Conservation (phyloP, 2,329 filamentous ascomycete species). For the Colletotrichum incanum region DNA sequence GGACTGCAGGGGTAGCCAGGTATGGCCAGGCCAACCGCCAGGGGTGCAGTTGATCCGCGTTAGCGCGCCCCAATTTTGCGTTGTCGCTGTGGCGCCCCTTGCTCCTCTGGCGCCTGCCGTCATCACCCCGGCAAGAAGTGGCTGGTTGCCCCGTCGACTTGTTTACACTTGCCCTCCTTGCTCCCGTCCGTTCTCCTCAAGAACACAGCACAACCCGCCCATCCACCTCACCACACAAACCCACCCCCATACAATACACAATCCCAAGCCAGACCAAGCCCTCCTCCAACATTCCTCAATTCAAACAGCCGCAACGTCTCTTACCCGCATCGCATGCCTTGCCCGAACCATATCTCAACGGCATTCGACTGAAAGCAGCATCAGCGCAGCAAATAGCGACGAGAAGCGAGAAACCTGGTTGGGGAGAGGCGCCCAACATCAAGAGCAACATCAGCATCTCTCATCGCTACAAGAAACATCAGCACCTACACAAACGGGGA, state of each 20-base stretch:
- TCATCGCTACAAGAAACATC: conserved; percentile 4
- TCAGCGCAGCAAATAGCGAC: background rate
- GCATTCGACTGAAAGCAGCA: conserved; percentile 35
- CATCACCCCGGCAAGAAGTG: conserved; percentile 44
- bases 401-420: background rate
- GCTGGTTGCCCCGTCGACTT: conserved; percentile 48
- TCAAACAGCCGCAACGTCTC: conserved; percentile 36
- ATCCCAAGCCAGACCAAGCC: conserved; percentile 26
- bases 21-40: conserved; percentile 22
- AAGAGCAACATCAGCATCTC: conserved; percentile 1
- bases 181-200: conserved; percentile 42
- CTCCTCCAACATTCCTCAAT: conserved; percentile 41
- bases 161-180: conserved; percentile 46
- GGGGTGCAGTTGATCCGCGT: conserved; percentile 37
- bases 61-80: conserved; percentile 26
- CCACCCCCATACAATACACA: conserved; percentile 41
- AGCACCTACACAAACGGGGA: conserved; percentile 32
- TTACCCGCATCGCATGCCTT: conserved; percentile 26
- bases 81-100: conserved; percentile 35
- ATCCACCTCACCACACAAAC: conserved; percentile 42
- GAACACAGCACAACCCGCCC: conserved; percentile 44
- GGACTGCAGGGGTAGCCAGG: conserved; percentile 7
- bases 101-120: conserved; percentile 36
- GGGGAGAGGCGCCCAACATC: conserved; percentile 14
- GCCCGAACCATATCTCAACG: conserved; percentile 30